Conservation (phyloP, 805 yeast species). For the Candida namnaoensis region DNA sequence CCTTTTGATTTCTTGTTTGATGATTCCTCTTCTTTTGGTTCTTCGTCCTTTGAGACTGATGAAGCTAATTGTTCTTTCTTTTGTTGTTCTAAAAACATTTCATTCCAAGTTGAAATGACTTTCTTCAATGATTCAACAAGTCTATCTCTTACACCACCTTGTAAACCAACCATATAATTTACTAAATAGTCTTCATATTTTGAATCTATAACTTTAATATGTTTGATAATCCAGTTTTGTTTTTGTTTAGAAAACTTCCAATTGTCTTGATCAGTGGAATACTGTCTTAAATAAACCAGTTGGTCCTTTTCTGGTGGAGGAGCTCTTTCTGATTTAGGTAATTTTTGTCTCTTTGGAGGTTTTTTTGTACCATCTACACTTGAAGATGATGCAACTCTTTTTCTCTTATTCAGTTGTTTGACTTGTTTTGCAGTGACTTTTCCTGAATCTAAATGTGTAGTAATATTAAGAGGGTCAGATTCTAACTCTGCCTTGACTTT, state of each 20-base stretch:
- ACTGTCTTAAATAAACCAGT: slow-evolving; percentile 53
- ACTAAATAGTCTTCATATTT: slow-evolving; percentile 42
- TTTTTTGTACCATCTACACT: slow-evolving; percentile 26
- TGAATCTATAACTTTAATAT: slow-evolving; percentile 42
- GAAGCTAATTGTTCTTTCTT: slow-evolving; percentile 1
- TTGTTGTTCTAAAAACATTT: slow-evolving; percentile 16
- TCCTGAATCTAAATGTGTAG: slow-evolving; percentile 35
- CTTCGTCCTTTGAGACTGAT: slow-evolving; percentile 12
- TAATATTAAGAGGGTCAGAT: slow-evolving; percentile 34
- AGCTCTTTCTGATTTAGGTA: slow-evolving; percentile 57
- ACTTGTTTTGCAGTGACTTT: slow-evolving; percentile 32
- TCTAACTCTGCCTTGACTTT: slow-evolving; percentile 40
- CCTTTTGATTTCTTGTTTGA: not conserved
- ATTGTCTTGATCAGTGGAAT: slow-evolving; percentile 39
- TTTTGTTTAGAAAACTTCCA: slow-evolving; percentile 88
- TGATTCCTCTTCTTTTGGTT: slow-evolving; percentile 5
- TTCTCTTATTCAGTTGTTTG: slow-evolving; percentile 27
- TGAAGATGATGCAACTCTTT: slow-evolving; percentile 2
- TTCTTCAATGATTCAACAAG: slow-evolving; percentile 38
- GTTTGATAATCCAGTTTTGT: slow-evolving; percentile 76
- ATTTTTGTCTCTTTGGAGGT: slow-evolving; percentile 60
- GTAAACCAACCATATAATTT: slow-evolving; percentile 48
- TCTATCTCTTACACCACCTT: slow-evolving; percentile 63
- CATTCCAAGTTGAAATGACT: slow-evolving; percentile 50
- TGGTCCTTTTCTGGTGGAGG: slow-evolving; percentile 79